These are phyloP conservation scores for Sindora glabra DNA, from an alignment of 306 rosid species.

Conservation along the genomic window DNA sequence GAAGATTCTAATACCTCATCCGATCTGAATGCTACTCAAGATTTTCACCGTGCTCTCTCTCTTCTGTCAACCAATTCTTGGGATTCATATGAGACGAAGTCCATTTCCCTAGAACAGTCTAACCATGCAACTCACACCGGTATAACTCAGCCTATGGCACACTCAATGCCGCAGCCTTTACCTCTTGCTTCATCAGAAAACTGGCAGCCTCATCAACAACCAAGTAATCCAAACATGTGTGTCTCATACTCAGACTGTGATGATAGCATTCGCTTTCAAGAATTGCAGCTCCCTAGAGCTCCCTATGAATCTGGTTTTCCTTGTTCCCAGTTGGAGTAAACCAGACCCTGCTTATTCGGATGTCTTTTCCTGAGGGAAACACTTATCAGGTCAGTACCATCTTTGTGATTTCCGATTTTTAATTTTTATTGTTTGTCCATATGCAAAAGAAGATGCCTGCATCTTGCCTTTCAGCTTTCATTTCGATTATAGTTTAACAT, in stretches of 20 bases:
- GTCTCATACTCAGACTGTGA: constrained; percentile 25
- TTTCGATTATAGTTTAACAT: too few relatives aligned
- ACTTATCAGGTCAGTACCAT: constrained; percentile 4
- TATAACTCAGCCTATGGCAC: constrained; percentile 22
- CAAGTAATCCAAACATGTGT: constrained; percentile 9
- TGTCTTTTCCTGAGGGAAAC: not conserved
- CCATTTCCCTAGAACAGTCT: constrained; percentile 22
- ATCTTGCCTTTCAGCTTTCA: not conserved
- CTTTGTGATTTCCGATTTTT: not conserved
- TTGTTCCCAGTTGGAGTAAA: constrained; percentile 39
- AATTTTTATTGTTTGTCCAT: not conserved
- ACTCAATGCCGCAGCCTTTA: constrained; percentile 20
- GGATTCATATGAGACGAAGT: constrained; percentile 39
- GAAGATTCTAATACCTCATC: constrained; percentile 43
- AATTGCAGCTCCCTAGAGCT: constrained; percentile 38
- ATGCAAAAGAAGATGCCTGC: not conserved
- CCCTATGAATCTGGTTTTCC: constrained; percentile 38
- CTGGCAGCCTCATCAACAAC: constrained; percentile 42
- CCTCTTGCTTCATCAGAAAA: constrained; percentile 35
- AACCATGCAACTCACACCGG: constrained; percentile 4
- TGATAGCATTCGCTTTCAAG: constrained; percentile 37
- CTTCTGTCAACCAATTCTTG: constrained; percentile 94
- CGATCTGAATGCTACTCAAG: constrained; percentile 33
- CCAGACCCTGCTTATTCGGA: not conserved
- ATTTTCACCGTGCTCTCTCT: constrained; percentile 90